Evolutionary conservation across 2,329 filamentous ascomycete genomes (phyloP), one percentile per base, ranked within the genome.

Genomic region (Hymenoscyphus linearis): DNA sequence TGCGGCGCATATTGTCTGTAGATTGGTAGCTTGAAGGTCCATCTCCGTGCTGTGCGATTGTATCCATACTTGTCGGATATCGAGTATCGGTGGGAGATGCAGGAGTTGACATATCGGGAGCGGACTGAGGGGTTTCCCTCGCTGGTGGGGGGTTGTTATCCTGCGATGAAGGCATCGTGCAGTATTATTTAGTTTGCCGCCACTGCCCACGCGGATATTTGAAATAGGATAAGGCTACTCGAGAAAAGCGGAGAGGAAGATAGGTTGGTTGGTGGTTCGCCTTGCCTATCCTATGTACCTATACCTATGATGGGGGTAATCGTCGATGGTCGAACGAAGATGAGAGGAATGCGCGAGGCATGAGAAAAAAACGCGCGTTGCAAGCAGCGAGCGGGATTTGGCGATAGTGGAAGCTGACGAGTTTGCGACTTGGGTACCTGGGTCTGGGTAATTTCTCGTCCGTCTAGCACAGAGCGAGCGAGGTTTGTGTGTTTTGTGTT

Each of bases 1-100:
- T 79, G 67, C 82, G 79, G 66, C 85, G 80, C 66, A 85, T 76
- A 16, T 84, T 86, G 60, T 86, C 85, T 25, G 80, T 80, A 22
- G 83, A 84, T 69, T 85, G 82, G 68, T 79, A 80, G 72, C 79
- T 83, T 4, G 80, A 76, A 55, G 79, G 70, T 26, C 73, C 76
- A 55, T 82, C 79, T 40, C 79, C 78, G n/a, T 63, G 72, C 60
- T 68, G 63, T 53, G 52, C 60, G 25, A 66, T 60, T 14, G 68
- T 68, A 61, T 70, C 67, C 31, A 67, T 66, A 59, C 63, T 66
- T 16, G 70, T 62, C 18, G 76, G 73, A 58, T 77, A 76, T 61
- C 81, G 77, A 64, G 77, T 79, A 64, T 84, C 81, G 55, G 79
- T 80, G 16, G 83, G 80, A 58, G 82, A 81, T 61, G 79, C 62